Evolutionary conservation across 768 basidiomycete species (phyloP), one percentile per base, ranked within the genome.

Genomic region (Cubamyces lactineus): DNA sequence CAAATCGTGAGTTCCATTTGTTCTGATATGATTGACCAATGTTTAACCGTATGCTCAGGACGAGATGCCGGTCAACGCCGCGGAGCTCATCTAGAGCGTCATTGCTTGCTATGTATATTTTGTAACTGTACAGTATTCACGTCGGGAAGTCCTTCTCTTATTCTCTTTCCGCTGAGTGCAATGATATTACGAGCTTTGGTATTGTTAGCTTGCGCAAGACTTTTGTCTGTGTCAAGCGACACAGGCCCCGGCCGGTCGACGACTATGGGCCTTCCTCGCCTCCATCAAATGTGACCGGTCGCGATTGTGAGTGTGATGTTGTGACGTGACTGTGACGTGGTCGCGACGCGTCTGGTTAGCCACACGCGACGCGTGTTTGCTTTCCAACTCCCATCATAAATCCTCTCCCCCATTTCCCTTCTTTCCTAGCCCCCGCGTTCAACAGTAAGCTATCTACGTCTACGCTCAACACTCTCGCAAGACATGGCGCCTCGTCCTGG

Each of bases 61-160:
- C 71, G 96, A 98, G 83, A 98, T 98, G 96, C 96, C 93, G 6
- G 91, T 97, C 63, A 97, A 98, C 75, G 96, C 96, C 61, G 96
- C 96, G 48, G 96, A 98, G 75, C 87, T 97, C 63, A 96, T 98
- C 71, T 97, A 84, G 65, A 49, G 17, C 48, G 21, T 60, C 53
- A 21, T 60, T 53, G 28, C 45, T 53, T 57, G 49, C 52, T 64
- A 59, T 66, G 55, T 62, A 59, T 64, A 39, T 48, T 50, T 62
- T 60, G 59, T 53, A 62, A 49, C 55, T 66, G 64, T 62, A 61
- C 50, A 61, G 53, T 67, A 61, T 48, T 59, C 56, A 62, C 60
- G 53, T 54, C 53, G 58, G 62, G 55, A 66, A 64, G 63, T 64
- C 59, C 28, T 26, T 43, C 38, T 58, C 43, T 38, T 43, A 51